These are phyloP conservation scores for Phialemoniopsis sp. DNA, from an alignment of 2,329 filamentous ascomycete species.

Conservation along the genomic window DNA sequence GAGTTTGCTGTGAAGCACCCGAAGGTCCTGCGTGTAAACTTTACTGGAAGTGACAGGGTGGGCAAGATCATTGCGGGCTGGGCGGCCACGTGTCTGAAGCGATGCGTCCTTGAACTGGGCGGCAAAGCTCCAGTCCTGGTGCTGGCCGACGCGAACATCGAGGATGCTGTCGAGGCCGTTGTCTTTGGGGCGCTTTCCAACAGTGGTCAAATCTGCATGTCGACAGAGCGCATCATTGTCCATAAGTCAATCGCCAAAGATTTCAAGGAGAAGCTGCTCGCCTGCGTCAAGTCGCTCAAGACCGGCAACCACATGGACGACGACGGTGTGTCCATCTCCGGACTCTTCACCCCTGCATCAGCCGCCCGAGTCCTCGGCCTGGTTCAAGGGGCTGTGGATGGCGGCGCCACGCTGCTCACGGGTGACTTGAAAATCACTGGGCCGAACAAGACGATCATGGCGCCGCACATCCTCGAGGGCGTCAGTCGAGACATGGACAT, in stretches of 20 bases:
- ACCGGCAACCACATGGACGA: constrained; percentile 18
- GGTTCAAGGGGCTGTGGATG: constrained; percentile 48
- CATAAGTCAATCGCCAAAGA: constrained; percentile 47
- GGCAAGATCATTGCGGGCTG: constrained; percentile 60
- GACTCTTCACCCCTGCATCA: constrained; percentile 16
- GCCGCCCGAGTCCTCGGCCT: constrained; percentile 24
- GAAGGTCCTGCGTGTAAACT: constrained; percentile 63
- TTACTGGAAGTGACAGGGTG: constrained; percentile 63
- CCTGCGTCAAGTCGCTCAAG: constrained; percentile 15
- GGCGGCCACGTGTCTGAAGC: constrained; percentile 64
- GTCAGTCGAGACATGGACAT: constrained; percentile 64
- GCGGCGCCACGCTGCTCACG: constrained; percentile 53
- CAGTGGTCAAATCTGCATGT: constrained; percentile 66
- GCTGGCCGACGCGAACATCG: constrained; percentile 62
- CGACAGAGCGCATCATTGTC: constrained; percentile 64
- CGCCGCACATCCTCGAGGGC: constrained; percentile 55
- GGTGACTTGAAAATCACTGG: constrained; percentile 34
- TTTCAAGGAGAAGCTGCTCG: constrained; percentile 37
- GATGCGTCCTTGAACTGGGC: constrained; percentile 64
- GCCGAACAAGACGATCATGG: constrained; percentile 39
- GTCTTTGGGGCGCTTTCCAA: constrained; percentile 58
- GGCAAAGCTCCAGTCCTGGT: constrained; percentile 66
- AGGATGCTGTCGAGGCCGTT: constrained; percentile 55
- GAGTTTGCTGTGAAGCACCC: constrained; percentile 57
- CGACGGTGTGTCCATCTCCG: constrained; percentile 16